phyloP scores from a whole-genome alignment of 495 filamentous ascomycete genomes.

The Parachaetomium inaequale region DNA sequence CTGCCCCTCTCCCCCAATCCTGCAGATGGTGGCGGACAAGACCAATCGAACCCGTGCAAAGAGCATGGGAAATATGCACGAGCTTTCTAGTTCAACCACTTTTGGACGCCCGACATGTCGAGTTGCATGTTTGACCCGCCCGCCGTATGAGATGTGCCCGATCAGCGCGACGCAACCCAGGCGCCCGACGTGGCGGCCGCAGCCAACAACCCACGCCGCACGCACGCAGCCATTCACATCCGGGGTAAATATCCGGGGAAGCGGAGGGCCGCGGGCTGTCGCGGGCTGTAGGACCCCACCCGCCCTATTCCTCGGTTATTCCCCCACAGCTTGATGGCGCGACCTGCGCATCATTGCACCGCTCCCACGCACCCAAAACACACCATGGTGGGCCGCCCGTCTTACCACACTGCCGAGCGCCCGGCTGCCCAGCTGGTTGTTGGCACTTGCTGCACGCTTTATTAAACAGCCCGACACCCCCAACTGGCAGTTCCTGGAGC shows the following conservation, averaged over 20 bases:
- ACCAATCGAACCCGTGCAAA: background rate
- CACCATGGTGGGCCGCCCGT: conserved; percentile 16
- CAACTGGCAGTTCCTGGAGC: conserved; percentile 3
- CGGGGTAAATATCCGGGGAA: conserved; percentile 20
- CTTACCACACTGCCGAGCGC: conserved; percentile 22
- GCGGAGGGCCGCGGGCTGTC: conserved; percentile 5
- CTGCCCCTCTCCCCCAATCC: background rate
- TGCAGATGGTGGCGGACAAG: background rate
- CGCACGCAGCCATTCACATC: conserved; percentile 4
- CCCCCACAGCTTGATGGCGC: conserved; percentile 14
- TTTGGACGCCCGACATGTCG: background rate
- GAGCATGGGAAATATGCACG: background rate
- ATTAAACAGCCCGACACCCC: conserved; percentile 2
- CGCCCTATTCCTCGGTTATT: conserved; percentile 17
- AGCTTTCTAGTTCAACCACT: background rate
- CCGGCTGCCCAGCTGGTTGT: too few relatives aligned
- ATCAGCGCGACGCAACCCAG: background rate
- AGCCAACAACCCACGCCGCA: background rate
- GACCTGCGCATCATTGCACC: conserved; percentile 11
- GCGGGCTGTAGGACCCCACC: background rate
- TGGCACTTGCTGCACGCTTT: conserved; percentile 1
- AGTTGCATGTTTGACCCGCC: background rate
- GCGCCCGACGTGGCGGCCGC: background rate
- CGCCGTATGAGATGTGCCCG: background rate
- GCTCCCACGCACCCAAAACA: conserved; percentile 4